phyloP scores from a whole-genome alignment of 345 rosid genomes.

The Pugionium cornutum region DNA sequence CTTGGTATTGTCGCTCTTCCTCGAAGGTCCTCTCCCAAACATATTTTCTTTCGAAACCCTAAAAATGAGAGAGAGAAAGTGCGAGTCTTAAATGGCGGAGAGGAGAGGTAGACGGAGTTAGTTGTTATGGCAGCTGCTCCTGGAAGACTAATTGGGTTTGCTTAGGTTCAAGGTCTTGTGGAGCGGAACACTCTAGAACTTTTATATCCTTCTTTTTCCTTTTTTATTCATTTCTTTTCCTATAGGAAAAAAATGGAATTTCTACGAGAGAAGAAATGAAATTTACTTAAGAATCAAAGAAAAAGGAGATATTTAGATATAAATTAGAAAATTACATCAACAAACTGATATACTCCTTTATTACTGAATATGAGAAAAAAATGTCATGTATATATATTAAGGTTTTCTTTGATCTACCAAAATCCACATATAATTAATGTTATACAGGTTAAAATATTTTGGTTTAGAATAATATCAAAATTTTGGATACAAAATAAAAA shows the following conservation, averaged over 20 bases:
- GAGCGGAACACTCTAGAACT: slow-evolving; percentile 36
- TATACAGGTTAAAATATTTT: no score
- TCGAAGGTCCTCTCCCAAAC: not conserved
- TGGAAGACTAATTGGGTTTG: slow-evolving; percentile 26
- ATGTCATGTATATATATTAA: no score
- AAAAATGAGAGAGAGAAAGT: not conserved
- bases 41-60: slow-evolving; percentile 12
- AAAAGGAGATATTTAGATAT: no score
- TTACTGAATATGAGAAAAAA: no score
- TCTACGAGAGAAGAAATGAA: not conserved
- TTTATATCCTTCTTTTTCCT: slow-evolving; percentile 24
- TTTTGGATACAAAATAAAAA: no score
- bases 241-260: not conserved
- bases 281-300: no score
- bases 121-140: slow-evolving; percentile 25
- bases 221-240: slow-evolving; percentile 19
- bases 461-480: no score
- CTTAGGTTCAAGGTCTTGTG: slow-evolving; percentile 39
- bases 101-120: slow-evolving; percentile 30
- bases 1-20: slow-evolving; percentile 45
- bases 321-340: no score
- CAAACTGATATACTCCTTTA: no score
- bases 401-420: no score
- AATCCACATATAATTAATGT: no score
- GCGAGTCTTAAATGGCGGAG: slow-evolving; percentile 1